Conservation (phyloP, 805 yeast species). For the Candida tammaniensis region DNA sequence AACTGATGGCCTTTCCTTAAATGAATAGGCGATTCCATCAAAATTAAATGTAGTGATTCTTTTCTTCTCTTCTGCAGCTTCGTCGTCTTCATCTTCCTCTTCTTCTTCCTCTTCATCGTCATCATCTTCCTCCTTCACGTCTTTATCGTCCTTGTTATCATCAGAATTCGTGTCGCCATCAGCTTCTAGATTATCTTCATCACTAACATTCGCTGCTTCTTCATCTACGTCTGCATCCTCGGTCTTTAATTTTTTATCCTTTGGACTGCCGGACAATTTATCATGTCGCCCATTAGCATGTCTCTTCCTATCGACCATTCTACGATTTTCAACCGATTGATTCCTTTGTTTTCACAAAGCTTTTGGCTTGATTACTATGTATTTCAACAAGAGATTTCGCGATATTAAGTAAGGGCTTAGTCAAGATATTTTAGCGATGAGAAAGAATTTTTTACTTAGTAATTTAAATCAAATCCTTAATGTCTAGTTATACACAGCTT, state of each 20-base stretch:
- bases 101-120: slow-evolving; percentile 29
- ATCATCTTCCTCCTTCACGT: slow-evolving; percentile 9
- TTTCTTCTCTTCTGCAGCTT: slow-evolving; percentile 41
- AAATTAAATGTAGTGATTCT: slow-evolving; percentile 52
- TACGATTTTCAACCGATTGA: slow-evolving; percentile 15
- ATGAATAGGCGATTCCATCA: slow-evolving; percentile 78
- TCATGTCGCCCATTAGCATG: slow-evolving; percentile 15
- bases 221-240: slow-evolving; percentile 27
- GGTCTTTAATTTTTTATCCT: slow-evolving; percentile 11
- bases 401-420: neutral
- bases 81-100: slow-evolving; percentile 44
- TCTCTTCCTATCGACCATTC: slow-evolving; percentile 36
- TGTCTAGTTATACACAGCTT: slow-evolving; percentile 50
- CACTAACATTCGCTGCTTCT: slow-evolving; percentile 23
- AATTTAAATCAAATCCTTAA: slow-evolving; percentile 12
- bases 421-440: slow-evolving; percentile 5
- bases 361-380: too few relatives aligned
- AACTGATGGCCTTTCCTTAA: slow-evolving; percentile 90
- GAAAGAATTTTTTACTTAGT: slow-evolving; percentile 3
- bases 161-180: slow-evolving; percentile 13
- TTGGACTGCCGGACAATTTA: slow-evolving; percentile 1
- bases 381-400: too few relatives aligned
- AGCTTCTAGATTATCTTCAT: slow-evolving; percentile 13
- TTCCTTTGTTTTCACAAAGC: slow-evolving; percentile 24
- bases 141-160: slow-evolving; percentile 26